Evolutionary conservation across 257 asterid genomes (phyloP).

Genomic region (Solanum sejunctum): DNA sequence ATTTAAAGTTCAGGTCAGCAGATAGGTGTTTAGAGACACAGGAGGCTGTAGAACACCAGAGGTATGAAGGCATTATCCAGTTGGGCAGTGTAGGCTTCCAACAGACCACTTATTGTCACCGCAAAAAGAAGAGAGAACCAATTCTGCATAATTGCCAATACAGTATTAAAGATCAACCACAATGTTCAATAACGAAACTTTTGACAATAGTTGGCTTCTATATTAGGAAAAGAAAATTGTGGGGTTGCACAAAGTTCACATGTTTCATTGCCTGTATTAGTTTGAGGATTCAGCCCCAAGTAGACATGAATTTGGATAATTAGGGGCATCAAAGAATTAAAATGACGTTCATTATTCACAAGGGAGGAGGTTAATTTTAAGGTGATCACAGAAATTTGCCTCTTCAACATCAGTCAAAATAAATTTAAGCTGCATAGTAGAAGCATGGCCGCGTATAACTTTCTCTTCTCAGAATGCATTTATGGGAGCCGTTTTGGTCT

Average conservation of each 20-base stretch:
- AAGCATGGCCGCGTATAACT: not conserved
- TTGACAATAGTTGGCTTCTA: not conserved
- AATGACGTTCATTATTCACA: not conserved
- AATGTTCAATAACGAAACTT: not conserved
- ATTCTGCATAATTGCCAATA: conserved; percentile 42
- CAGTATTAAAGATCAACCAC: conserved; percentile 1
- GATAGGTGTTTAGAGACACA: conserved; percentile 41
- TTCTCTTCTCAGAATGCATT: not conserved
- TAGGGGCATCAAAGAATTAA: not conserved
- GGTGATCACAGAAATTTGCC: not conserved
- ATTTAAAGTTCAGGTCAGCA: not conserved
- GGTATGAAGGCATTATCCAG: conserved; percentile 98
- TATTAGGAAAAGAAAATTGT: not conserved
- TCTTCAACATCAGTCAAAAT: not conserved
- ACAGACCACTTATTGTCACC: conserved; percentile 61
- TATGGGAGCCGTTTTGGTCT: not conserved
- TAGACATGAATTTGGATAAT: not conserved
- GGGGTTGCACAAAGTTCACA: not conserved
- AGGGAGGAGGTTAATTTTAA: not conserved
- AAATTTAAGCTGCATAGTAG: not conserved
- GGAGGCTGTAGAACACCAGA: conserved; percentile 83
- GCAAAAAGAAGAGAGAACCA: conserved; percentile 79
- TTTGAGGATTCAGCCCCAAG: not conserved
- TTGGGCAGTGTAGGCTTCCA: conserved; percentile 97
- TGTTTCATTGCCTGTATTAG: not conserved